phyloP scores from a whole-genome alignment of 1,284 basidiomycete species.

The Wolfiporia cocos region DNA sequence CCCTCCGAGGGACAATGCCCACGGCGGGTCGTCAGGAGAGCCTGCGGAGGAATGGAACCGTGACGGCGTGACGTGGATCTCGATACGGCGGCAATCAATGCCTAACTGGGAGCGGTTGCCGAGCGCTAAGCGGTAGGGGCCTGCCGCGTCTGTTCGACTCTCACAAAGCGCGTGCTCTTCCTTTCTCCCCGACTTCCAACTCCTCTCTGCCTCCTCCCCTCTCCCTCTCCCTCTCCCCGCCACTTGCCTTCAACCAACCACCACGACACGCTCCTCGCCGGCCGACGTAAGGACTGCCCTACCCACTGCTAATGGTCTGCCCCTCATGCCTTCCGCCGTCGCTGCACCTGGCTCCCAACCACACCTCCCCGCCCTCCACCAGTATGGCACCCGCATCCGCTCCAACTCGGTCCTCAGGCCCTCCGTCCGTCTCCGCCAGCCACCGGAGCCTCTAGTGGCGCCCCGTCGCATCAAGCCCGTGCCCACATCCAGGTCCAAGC shows the following conservation, averaged over 20 bases:
- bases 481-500: slow-evolving; percentile 19
- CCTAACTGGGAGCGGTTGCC: slow-evolving; percentile 29
- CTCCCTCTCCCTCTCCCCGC: slow-evolving; percentile 18
- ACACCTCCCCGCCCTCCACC: slow-evolving; percentile 25
- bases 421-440: slow-evolving; percentile 41
- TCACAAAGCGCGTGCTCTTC: slow-evolving; percentile 28
- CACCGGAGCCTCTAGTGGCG: slow-evolving; percentile 28
- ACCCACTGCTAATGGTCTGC: slow-evolving; percentile 30
- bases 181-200: slow-evolving; percentile 32
- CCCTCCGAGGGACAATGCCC: no score
- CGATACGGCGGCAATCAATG: slow-evolving; percentile 31
- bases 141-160: slow-evolving; percentile 16
- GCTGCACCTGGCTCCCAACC: slow-evolving; percentile 19
- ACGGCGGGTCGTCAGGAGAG: no score
- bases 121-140: slow-evolving; percentile 26
- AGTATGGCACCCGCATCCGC: slow-evolving; percentile 52
- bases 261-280: no score
- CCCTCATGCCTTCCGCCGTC: slow-evolving; percentile 26
- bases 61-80: slow-evolving; percentile 20
- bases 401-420: slow-evolving; percentile 47
- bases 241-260: slow-evolving; percentile 14
- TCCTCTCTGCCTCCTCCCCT: slow-evolving; percentile 18
- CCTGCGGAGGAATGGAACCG: no score
- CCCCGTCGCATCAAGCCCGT: slow-evolving; percentile 33
- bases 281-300: slow-evolving; percentile 28